Evolutionary conservation across 805 yeast genomes (phyloP).

Genomic region (Lachancea waltii): DNA sequence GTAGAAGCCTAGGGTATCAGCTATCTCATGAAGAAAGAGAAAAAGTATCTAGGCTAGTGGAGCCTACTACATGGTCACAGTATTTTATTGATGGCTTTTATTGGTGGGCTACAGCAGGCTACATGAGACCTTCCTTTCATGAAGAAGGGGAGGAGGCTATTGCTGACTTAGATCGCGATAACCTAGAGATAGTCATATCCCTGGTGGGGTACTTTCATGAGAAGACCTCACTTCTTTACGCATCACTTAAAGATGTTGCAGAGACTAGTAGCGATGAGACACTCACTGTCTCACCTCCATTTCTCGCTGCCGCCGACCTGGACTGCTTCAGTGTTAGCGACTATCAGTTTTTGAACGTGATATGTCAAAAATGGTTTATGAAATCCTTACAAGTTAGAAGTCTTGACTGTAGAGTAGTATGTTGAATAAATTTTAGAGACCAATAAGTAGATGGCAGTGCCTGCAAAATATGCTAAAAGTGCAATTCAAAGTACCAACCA

Average conservation of each 20-base stretch:
- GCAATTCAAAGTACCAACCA: slow-evolving; percentile 37
- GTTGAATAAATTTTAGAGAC: slow-evolving; percentile 3
- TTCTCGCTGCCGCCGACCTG: slow-evolving; percentile 20
- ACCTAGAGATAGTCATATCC: slow-evolving; percentile 11
- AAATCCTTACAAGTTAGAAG: slow-evolving; percentile 8
- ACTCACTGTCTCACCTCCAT: slow-evolving; percentile 16
- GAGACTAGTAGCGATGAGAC: slow-evolving; percentile 15
- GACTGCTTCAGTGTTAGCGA: slow-evolving; percentile 33
- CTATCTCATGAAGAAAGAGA: slow-evolving; percentile 11
- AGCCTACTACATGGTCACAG: slow-evolving; percentile 29
- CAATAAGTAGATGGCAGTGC: no score
- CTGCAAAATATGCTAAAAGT: not conserved
- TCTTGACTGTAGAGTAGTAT: slow-evolving; percentile 7
- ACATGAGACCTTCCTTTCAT: slow-evolving; percentile 24
- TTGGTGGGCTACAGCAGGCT: slow-evolving; percentile 28
- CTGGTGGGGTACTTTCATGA: slow-evolving; percentile 18
- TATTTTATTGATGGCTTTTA: slow-evolving; percentile 27
- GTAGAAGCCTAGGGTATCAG: slow-evolving; percentile 14
- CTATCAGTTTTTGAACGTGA: slow-evolving; percentile 17
- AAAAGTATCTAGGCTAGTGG: slow-evolving; percentile 13
- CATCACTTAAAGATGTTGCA: slow-evolving; percentile 14
- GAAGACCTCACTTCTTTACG: slow-evolving; percentile 14
- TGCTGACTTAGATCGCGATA: slow-evolving; percentile 11
- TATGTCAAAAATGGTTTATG: slow-evolving; percentile 22
- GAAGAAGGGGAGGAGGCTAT: slow-evolving; percentile 6